Evolutionary conservation across 179 eudicot genomes (phyloP).

Genomic region (Pouteria campechiana): DNA sequence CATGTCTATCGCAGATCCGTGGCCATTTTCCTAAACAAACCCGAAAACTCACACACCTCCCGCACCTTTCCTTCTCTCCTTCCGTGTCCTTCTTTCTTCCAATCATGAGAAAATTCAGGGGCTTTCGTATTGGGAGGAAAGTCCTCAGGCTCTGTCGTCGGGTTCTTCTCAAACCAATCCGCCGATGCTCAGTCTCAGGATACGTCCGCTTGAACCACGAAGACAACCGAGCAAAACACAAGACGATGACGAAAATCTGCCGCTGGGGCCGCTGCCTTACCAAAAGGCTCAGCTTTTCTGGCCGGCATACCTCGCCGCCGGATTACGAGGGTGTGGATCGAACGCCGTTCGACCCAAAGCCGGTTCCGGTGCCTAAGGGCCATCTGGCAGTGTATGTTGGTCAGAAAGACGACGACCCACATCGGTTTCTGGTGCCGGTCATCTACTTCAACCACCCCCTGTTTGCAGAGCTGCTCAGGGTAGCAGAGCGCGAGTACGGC

Average conservation of each 20-base stretch:
- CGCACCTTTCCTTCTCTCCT: neutral
- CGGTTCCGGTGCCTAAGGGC: slow-evolving; percentile 39
- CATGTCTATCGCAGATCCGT: neutral
- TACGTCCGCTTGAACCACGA: neutral
- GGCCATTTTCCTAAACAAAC: neutral
- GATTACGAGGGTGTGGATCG: slow-evolving; percentile 28
- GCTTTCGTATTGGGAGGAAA: slow-evolving; percentile 29
- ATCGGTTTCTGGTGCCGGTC: slow-evolving; percentile 51
- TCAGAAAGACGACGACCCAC: slow-evolving; percentile 35
- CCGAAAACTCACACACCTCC: neutral
- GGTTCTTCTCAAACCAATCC: slow-evolving; percentile 11
- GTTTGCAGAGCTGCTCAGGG: slow-evolving; percentile 44
- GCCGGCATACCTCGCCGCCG: slow-evolving; percentile 16
- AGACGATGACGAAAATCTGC: slow-evolving; percentile 20
- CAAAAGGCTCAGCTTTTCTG: slow-evolving; percentile 9
- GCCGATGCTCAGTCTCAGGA: neutral
- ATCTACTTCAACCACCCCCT: slow-evolving; percentile 61
- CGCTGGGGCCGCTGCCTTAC: slow-evolving; percentile 23
- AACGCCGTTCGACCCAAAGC: slow-evolving; percentile 14
- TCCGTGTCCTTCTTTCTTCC: neutral
- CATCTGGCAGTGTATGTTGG: slow-evolving; percentile 71
- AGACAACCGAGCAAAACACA: neutral
- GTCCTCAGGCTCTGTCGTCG: slow-evolving; percentile 30
- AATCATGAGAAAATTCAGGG: slow-evolving; percentile 27
- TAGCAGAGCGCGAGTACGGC: slow-evolving; percentile 59